phyloP scores from a whole-genome alignment of 164 flowering plant genomes.

The Umbilicus rupestris region DNA sequence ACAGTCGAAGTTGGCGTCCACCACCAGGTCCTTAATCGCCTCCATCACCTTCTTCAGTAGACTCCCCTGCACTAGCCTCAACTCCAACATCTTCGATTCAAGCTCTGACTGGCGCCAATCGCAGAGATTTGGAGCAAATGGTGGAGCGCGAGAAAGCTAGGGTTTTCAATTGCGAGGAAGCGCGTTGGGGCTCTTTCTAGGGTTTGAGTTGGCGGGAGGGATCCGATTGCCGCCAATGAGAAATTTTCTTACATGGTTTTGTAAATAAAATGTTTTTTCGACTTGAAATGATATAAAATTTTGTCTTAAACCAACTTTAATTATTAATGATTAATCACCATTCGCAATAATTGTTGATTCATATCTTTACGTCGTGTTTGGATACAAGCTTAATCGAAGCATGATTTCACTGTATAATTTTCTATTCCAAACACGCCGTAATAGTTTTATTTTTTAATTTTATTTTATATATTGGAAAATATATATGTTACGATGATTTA shows the following conservation, averaged over 20 bases:
- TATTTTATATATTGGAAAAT: no score
- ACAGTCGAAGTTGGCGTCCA: constrained; percentile 63
- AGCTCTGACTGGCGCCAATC: not conserved
- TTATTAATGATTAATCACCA: no score
- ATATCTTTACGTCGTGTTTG: no score
- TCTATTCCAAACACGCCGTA: no score
- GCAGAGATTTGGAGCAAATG: not conserved
- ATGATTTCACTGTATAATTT: no score
- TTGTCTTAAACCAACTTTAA: no score
- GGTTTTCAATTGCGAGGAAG: not conserved
- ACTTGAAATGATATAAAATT: no score
- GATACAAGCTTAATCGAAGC: no score
- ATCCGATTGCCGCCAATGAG: not conserved
- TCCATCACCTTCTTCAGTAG: constrained; percentile 58
- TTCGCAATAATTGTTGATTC: no score
- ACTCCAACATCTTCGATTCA: constrained; percentile 31
- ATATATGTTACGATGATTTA: not conserved
- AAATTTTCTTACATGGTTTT: no score
- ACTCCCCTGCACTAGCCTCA: constrained; percentile 50
- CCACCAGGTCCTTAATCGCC: constrained; percentile 52
- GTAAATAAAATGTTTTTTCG: no score
- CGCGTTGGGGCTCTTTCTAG: not conserved
- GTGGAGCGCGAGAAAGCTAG: not conserved
- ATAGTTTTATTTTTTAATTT: no score
- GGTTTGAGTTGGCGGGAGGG: not conserved